phyloP scores from a whole-genome alignment of 2,329 filamentous ascomycete genomes.

The Phaeosphaeriaceae sp. region DNA sequence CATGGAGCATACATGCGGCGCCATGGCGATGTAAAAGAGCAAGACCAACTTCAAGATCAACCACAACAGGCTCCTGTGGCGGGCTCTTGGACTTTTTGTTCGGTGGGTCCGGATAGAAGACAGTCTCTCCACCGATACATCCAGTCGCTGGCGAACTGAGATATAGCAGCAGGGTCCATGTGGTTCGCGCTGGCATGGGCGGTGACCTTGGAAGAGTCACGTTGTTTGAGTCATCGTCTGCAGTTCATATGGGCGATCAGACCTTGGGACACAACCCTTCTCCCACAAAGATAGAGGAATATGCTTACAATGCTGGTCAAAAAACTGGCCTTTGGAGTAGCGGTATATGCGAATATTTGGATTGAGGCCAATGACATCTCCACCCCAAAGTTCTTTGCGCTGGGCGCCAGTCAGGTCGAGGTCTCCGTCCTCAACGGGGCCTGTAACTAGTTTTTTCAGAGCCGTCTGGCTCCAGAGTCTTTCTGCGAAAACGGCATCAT shows the following conservation, averaged over 20 bases:
- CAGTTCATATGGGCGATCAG: too few relatives aligned
- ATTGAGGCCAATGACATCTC: constrained; percentile 81
- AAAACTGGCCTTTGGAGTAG: constrained; percentile 85
- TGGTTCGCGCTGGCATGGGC: constrained; percentile 69
- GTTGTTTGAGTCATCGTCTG: constrained; percentile 83
- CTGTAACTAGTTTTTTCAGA: constrained; percentile 64
- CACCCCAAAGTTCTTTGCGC: constrained; percentile 69
- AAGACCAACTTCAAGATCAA: constrained; percentile 82
- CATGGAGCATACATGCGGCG: constrained; percentile 86
- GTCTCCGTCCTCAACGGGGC: too few relatives aligned
- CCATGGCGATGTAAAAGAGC: constrained; percentile 88
- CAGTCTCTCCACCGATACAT: constrained; percentile 85
- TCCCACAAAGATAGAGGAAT: background rate
- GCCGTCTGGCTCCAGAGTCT: constrained; percentile 79
- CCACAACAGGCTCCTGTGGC: constrained; percentile 67
- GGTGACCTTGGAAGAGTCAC: constrained; percentile 60
- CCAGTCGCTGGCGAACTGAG: constrained; percentile 76
- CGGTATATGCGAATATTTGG: constrained; percentile 89
- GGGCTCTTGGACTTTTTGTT: constrained; percentile 49
- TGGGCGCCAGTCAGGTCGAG: too few relatives aligned
- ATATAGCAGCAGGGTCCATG: constrained; percentile 90
- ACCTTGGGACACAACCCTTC: constrained; percentile 5
- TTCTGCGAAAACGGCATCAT: constrained; percentile 76
- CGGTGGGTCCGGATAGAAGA: constrained; percentile 75
- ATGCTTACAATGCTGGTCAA: constrained; percentile 87